Conservation (phyloP, 2,329 filamentous ascomycete species). For the Phialophora macrospora region DNA sequence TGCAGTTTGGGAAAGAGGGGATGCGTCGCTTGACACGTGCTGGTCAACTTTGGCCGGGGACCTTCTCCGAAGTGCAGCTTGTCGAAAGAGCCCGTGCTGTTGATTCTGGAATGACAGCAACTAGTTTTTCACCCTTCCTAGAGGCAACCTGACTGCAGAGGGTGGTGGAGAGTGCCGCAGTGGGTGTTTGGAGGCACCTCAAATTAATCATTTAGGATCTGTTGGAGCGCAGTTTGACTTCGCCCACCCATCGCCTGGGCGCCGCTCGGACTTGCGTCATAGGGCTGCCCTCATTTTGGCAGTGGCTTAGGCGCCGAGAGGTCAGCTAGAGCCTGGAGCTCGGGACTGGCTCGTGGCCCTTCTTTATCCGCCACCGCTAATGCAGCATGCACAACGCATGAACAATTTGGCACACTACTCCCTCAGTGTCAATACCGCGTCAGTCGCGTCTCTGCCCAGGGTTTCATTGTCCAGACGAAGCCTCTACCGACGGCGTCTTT, state of each 20-base stretch:
- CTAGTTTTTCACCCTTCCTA: neutral
- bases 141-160: neutral
- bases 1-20: slow-evolving; percentile 20
- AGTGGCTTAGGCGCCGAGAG: neutral
- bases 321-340: neutral
- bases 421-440: neutral
- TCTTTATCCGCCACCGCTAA: slow-evolving; percentile 10
- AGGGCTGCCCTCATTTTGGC: neutral
- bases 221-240: slow-evolving; percentile 12
- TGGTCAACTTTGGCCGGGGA: neutral
- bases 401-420: neutral
- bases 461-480: neutral
- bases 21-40: slow-evolving; percentile 28
- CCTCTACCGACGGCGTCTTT: neutral
- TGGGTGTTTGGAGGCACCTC: neutral
- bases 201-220: neutral
- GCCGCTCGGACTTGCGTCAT: slow-evolving; percentile 9
- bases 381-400: slow-evolving; percentile 11
- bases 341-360: neutral
- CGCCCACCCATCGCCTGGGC: neutral
- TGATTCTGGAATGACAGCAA: neutral
- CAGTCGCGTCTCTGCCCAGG: neutral
- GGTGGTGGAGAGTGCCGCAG: neutral
- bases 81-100: neutral
- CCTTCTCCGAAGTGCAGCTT: neutral